Percentiles rank a stretch among this genome's conserved stretches.
Conservation (phyloP, 352 stramenopile genomes). For the Halophytophthora polymorphica region DNA sequence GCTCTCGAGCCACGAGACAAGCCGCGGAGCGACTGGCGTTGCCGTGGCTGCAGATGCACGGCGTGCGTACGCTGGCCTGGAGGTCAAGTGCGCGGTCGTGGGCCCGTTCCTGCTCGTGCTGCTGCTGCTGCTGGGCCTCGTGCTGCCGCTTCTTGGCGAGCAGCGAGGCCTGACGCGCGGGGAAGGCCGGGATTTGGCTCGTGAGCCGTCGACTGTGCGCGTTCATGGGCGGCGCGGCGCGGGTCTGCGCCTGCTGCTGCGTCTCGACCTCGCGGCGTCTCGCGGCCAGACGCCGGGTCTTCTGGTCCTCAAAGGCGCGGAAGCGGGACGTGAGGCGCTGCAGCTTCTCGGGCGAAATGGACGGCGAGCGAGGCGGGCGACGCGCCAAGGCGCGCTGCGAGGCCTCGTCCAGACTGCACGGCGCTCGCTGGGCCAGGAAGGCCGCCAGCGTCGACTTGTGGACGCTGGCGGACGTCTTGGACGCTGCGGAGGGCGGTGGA, state of each 20-base stretch:
- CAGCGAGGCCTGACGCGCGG: slow-evolving; percentile 28
- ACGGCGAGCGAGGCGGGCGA: slow-evolving; percentile 2
- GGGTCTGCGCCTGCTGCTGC: slow-evolving; percentile 23
- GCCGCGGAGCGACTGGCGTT: slow-evolving; percentile 17
- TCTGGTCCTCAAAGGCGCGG: slow-evolving; percentile 36
- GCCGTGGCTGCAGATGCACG: slow-evolving; percentile 40
- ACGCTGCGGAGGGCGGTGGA: neutral
- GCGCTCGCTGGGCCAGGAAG: slow-evolving; percentile 8
- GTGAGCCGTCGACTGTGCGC: slow-evolving; percentile 36
- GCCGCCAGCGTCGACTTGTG: slow-evolving; percentile 13
- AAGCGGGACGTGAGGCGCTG: slow-evolving; percentile 37
- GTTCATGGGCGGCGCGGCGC: slow-evolving; percentile 34
- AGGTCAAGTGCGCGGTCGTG: slow-evolving; percentile 26
- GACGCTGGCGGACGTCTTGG: slow-evolving; percentile 6
- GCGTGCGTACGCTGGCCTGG: slow-evolving; percentile 34
- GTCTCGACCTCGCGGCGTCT: slow-evolving; percentile 34
- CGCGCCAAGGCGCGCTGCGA: slow-evolving; percentile 14
- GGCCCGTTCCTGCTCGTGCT: slow-evolving; percentile 15
- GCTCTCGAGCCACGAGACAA: slow-evolving; percentile 11
- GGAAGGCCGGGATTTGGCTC: slow-evolving; percentile 34
- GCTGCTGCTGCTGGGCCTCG: slow-evolving; percentile 18
- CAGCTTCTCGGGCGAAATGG: slow-evolving; percentile 30
- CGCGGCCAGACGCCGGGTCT: slow-evolving; percentile 19
- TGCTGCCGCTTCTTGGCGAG: slow-evolving; percentile 30
- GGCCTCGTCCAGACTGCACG: slow-evolving; percentile 7